These are phyloP conservation scores for Colletotrichum spaethianum DNA, from an alignment of 2,329 filamentous ascomycete species.

Conservation along the genomic window DNA sequence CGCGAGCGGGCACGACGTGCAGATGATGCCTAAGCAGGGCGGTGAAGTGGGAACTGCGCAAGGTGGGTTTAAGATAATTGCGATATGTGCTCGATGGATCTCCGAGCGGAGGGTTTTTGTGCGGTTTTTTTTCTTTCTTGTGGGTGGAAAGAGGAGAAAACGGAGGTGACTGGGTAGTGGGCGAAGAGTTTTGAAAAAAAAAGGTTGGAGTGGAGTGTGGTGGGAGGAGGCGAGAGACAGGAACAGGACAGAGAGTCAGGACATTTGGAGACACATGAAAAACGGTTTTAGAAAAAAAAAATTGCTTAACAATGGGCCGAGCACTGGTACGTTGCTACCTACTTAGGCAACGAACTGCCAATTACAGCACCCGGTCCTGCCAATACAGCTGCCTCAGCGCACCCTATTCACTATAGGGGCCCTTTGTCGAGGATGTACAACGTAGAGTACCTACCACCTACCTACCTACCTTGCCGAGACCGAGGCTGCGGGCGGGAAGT, in stretches of 20 bases:
- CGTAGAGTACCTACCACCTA: not conserved
- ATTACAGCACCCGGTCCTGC: not conserved
- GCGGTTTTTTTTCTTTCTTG: slow-evolving; percentile 20
- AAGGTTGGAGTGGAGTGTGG: slow-evolving; percentile 3
- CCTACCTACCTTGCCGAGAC: not conserved
- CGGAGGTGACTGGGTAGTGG: slow-evolving; percentile 4
- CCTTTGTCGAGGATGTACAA: not conserved
- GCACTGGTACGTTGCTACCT: not conserved
- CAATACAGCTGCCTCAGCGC: not conserved
- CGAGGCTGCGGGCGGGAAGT: not conserved
- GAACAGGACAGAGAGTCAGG: not conserved
- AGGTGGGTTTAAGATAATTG: slow-evolving; percentile 12
- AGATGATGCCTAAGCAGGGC: slow-evolving; percentile 25
- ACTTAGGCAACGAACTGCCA: not conserved
- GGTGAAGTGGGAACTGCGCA: slow-evolving; percentile 11
- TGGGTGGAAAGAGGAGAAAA: slow-evolving; percentile 16
- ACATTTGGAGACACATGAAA: slow-evolving; percentile 7
- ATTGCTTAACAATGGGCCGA: not conserved
- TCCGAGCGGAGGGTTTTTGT: slow-evolving; percentile 25
- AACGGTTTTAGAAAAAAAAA: not conserved
- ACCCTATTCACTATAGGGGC: not conserved
- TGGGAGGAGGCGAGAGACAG: not conserved
- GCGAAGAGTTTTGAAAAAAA: slow-evolving; percentile 20
- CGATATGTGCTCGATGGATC: slow-evolving; percentile 25
- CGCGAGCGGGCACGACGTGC: slow-evolving; percentile 13